A percentile compares a stretch with the other conserved stretches of the same genome.
These are phyloP conservation scores for Cryptococcus hybrid DNA, from an alignment of 1,284 basidiomycete genomes.

Conservation along the genomic window DNA sequence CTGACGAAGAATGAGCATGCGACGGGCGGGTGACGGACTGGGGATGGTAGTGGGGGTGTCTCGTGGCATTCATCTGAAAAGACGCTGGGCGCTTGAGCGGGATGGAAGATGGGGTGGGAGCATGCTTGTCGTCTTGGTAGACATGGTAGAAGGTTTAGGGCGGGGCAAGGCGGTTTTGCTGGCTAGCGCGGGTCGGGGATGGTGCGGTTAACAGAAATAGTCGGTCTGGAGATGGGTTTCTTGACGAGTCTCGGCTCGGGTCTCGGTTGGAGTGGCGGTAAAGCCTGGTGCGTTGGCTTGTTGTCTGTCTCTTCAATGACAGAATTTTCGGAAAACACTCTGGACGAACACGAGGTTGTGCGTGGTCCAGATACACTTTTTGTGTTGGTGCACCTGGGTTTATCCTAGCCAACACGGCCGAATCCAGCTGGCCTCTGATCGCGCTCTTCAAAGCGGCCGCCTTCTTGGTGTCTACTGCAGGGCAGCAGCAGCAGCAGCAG, in stretches of 20 bases:
- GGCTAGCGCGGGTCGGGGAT: conserved; percentile 6
- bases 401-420: conserved; percentile 14
- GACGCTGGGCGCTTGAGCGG: conserved; percentile 27
- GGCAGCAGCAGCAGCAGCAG: not conserved
- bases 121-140: not conserved
- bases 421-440: conserved; percentile 28
- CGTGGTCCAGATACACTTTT: not conserved
- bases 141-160: not conserved
- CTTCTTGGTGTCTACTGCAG: conserved; percentile 1
- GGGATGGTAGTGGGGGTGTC: not conserved
- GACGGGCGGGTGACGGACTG: not conserved
- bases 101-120: conserved; percentile 10
- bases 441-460: conserved; percentile 11
- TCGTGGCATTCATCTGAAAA: not conserved
- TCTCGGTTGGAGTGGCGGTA: not conserved
- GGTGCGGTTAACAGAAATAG: not conserved
- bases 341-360: conserved; percentile 13
- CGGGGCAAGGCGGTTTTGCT: conserved; percentile 4
- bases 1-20: no score
- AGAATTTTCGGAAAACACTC: not conserved
- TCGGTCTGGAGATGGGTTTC: not conserved
- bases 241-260: not conserved
- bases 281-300: no score
- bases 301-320: no score
- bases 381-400: conserved; percentile 14